Evolutionary conservation across 805 yeast species (phyloP).

Genomic region (Sugiyamaella boreocaroliniensis): DNA sequence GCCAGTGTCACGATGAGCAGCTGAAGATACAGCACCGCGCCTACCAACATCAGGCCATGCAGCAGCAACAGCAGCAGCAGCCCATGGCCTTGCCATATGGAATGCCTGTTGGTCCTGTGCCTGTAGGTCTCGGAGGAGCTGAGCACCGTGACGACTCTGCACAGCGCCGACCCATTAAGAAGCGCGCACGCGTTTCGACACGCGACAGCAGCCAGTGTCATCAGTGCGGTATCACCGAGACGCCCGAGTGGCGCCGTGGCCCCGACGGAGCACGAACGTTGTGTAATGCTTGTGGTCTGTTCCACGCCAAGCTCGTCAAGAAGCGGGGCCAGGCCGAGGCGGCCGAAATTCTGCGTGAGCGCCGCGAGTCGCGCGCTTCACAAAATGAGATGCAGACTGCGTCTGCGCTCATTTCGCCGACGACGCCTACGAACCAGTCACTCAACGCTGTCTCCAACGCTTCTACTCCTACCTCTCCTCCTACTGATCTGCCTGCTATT

Average conservation of each 20-base stretch:
- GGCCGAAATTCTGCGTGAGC: slow-evolving; percentile 33
- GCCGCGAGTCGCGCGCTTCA: slow-evolving; percentile 6
- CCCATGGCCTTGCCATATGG: not conserved
- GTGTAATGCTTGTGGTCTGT: slow-evolving; percentile 80
- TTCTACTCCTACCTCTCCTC: not conserved
- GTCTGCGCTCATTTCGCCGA: not conserved
- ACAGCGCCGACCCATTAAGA: slow-evolving; percentile 12
- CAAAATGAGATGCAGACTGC: not conserved
- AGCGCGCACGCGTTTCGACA: slow-evolving; percentile 12
- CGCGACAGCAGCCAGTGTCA: slow-evolving; percentile 31
- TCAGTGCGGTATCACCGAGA: slow-evolving; percentile 48
- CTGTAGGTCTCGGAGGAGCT: not conserved
- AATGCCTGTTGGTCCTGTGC: not conserved
- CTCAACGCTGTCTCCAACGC: not conserved
- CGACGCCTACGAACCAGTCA: not conserved
- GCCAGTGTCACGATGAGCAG: slow-evolving; percentile 11
- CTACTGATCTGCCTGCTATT: not conserved
- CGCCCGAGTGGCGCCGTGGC: slow-evolving; percentile 83
- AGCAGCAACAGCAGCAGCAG: slow-evolving; percentile 6
- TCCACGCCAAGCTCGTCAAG: slow-evolving; percentile 60
- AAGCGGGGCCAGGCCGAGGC: slow-evolving; percentile 50
- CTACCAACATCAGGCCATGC: slow-evolving; percentile 8
- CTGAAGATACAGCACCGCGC: slow-evolving; percentile 4
- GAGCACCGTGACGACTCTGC: slow-evolving; percentile 2
- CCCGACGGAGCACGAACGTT: slow-evolving; percentile 70